Percentiles rank a stretch among this genome's conserved stretches.
phyloP scores from a whole-genome alignment of 2,329 filamentous ascomycete species.

The Penicillium sp. region DNA sequence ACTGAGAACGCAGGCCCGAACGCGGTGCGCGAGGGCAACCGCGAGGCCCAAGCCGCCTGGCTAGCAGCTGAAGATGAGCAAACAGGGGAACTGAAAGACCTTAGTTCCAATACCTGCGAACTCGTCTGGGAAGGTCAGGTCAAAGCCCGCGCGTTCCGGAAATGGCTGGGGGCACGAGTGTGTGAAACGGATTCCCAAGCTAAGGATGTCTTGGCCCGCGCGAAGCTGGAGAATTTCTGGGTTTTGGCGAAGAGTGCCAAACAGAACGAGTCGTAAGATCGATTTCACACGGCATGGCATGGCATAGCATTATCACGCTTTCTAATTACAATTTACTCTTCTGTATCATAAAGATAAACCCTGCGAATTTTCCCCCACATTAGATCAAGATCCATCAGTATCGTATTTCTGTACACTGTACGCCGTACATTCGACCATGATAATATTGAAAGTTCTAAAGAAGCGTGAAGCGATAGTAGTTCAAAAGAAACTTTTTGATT shows the following conservation, averaged over 20 bases:
- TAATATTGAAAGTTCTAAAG: no score
- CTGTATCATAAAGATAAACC: no score
- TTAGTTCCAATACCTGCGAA: constrained; percentile 70
- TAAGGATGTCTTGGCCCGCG: constrained; percentile 65
- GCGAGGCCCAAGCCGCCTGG: constrained; percentile 60
- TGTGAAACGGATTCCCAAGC: constrained; percentile 89
- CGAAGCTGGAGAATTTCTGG: constrained; percentile 96
- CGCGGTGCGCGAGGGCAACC: constrained; percentile 47
- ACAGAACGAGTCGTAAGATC: no score
- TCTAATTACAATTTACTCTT: no score
- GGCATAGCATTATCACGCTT: no score
- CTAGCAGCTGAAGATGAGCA: constrained; percentile 68
- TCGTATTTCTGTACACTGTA: no score
- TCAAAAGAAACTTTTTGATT: no score
- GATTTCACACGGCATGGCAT: no score
- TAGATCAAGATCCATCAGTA: no score
- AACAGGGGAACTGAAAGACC: constrained; percentile 69
- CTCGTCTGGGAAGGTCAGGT: constrained; percentile 87
- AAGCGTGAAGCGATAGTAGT: no score
- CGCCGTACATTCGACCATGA: no score
- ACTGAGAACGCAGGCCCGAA: constrained; percentile 71
- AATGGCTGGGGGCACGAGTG: constrained; percentile 73
- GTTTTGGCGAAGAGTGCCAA: constrained; percentile 65
- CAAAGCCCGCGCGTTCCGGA: constrained; percentile 69
- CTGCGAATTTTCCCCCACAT: no score